Evolutionary conservation across 129 eudicot genomes (phyloP).

Genomic region (Pulicaria dysenterica): DNA sequence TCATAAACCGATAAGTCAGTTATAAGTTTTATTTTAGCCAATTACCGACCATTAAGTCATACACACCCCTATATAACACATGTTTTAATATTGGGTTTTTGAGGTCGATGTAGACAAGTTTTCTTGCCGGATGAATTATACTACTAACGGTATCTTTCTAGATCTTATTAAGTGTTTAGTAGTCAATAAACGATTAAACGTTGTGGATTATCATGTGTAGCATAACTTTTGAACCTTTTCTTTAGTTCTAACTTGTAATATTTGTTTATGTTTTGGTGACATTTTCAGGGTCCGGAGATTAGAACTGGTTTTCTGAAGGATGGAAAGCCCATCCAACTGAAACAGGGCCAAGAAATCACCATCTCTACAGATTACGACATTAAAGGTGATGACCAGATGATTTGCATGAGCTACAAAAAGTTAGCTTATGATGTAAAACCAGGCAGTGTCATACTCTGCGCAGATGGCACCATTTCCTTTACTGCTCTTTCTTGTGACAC

Average conservation of each 20-base stretch:
- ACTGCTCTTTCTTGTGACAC: conserved; percentile 55
- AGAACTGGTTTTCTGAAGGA: conserved; percentile 64
- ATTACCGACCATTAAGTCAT: too few relatives aligned
- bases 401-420: conserved; percentile 70
- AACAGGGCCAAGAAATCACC: conserved; percentile 51
- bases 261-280: conserved; percentile 1
- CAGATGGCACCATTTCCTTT: conserved; percentile 59
- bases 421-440: conserved; percentile 57
- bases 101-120: too few relatives aligned
- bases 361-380: conserved; percentile 55
- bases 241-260: conserved; percentile 4
- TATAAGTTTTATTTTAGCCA: too few relatives aligned
- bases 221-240: not conserved
- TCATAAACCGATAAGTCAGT: too few relatives aligned
- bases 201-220: not conserved
- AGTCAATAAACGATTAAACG: not conserved
- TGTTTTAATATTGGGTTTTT: too few relatives aligned
- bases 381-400: conserved; percentile 47
- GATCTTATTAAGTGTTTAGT: not conserved
- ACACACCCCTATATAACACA: too few relatives aligned
- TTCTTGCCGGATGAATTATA: too few relatives aligned
- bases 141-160: not conserved
- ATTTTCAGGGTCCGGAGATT: conserved; percentile 63
- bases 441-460: conserved; percentile 50
- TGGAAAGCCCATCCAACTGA: conserved; percentile 52